Evolutionary conservation across 371 early-diverging fungal species (phyloP).

Genomic region (Syncephalastrum racemosum): DNA sequence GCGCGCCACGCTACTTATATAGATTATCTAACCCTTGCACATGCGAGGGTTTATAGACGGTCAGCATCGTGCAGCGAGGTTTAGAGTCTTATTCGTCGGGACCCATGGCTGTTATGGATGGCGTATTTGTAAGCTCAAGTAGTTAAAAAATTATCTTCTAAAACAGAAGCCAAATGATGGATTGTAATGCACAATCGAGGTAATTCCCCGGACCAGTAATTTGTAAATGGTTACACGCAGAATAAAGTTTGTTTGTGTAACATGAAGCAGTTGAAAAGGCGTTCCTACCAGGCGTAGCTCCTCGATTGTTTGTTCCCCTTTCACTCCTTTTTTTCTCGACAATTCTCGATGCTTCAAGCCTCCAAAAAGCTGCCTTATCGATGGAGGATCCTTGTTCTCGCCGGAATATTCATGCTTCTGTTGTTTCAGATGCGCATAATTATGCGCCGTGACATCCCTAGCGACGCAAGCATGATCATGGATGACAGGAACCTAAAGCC

Average conservation of each 20-base stretch:
- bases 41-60: background rate
- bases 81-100: background rate
- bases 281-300: background rate
- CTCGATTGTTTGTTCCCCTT: slow-evolving; percentile 3
- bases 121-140: background rate
- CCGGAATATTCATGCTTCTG: background rate
- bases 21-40: background rate
- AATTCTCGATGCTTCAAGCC: background rate
- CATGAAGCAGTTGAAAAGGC: slow-evolving; percentile 1
- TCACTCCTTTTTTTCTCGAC: background rate
- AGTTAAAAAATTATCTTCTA: too few relatives aligned
- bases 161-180: too few relatives aligned
- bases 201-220: too few relatives aligned
- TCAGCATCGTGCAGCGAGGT: background rate
- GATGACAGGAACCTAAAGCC: slow-evolving; percentile 12
- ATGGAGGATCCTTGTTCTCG: slow-evolving; percentile 9
- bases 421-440: slow-evolving; percentile 1
- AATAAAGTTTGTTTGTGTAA: slow-evolving; percentile 3
- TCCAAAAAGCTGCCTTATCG: slow-evolving; percentile 11
- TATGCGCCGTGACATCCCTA: slow-evolving; percentile 14
- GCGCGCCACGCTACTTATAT: background rate
- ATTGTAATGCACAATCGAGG: too few relatives aligned
- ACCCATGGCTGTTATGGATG: background rate
- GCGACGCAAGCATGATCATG: slow-evolving; percentile 11
- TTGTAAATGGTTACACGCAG: slow-evolving; percentile 1